Evolutionary conservation across 2,329 filamentous ascomycete species (phyloP).

Genomic region (Juglanconis juglandina): DNA sequence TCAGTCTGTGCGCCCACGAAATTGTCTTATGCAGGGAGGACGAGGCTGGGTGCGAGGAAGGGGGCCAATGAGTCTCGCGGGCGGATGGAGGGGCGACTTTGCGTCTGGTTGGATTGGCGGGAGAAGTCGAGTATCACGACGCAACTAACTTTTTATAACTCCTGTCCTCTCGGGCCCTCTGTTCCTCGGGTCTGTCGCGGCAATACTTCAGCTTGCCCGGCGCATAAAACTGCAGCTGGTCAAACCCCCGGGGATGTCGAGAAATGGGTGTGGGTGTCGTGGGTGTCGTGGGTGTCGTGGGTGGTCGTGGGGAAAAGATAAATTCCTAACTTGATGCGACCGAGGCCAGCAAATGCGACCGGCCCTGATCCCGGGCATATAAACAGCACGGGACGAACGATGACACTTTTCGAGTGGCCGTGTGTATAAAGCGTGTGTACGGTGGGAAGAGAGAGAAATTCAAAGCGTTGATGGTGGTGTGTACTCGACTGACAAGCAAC

Average conservation of each 20-base stretch:
- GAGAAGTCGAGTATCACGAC: conserved; percentile 5
- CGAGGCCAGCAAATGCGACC: conserved; percentile 7
- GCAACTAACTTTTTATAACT: conserved; percentile 1
- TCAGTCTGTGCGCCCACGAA: neutral
- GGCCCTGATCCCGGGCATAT: conserved; percentile 6
- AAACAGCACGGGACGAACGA: conserved; percentile 1
- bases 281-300: neutral
- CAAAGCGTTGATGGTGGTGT: no score
- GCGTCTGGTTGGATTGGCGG: conserved; percentile 8
- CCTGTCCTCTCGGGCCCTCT: neutral
- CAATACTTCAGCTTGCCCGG: neutral
- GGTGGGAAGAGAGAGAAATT: no score
- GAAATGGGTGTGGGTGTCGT: neutral
- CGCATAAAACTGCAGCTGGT: neutral
- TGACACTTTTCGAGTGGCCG: no score
- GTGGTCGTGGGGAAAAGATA: neutral
- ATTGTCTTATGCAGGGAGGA: conserved; percentile 15
- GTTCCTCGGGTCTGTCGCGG: neutral
- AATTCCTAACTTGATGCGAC: conserved; percentile 10
- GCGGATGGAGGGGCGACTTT: conserved; percentile 6
- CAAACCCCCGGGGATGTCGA: neutral
- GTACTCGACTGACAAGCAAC: no score
- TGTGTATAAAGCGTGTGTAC: no score
- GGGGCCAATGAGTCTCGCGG: conserved; percentile 8
- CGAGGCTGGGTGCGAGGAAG: conserved; percentile 1